phyloP scores from a whole-genome alignment of 345 rosid species.

The Linum tenue region DNA sequence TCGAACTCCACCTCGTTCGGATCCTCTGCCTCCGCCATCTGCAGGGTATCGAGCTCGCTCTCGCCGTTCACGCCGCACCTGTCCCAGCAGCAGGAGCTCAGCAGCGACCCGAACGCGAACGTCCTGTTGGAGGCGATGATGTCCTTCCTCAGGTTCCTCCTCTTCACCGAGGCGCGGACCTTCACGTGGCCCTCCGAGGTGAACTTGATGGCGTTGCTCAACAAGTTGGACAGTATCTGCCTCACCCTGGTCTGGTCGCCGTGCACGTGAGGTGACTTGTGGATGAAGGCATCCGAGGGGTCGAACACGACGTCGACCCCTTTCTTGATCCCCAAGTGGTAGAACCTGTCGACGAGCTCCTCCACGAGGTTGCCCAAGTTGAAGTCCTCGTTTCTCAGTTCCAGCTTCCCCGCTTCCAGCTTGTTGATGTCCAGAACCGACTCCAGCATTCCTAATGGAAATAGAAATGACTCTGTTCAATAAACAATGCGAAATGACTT shows the following conservation, averaged over 20 bases:
- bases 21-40: constrained; percentile 14
- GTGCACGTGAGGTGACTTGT: constrained; percentile 35
- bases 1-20: constrained; percentile 2
- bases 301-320: constrained; percentile 64
- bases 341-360: constrained; percentile 45
- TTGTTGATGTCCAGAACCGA: constrained; percentile 69
- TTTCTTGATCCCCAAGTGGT: constrained; percentile 51
- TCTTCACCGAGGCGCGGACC: constrained; percentile 52
- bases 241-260: constrained; percentile 58
- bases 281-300: constrained; percentile 43
- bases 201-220: constrained; percentile 78
- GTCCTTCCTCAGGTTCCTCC: constrained; percentile 30
- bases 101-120: constrained; percentile 10
- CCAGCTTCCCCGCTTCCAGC: constrained; percentile 76
- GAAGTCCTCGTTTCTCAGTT: constrained; percentile 59
- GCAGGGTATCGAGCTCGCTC: constrained; percentile 15
- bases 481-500: background rate
- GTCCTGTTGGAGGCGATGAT: constrained; percentile 23
- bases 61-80: constrained; percentile 17
- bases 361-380: constrained; percentile 48
- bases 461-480: too few species aligned
- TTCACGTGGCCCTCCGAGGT: constrained; percentile 51
- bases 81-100: background rate
- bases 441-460: constrained; percentile 42
- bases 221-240: constrained; percentile 51